These are phyloP conservation scores for Hydnomerulius pinastri DNA, from an alignment of 768 basidiomycete genomes.

Conservation along the genomic window DNA sequence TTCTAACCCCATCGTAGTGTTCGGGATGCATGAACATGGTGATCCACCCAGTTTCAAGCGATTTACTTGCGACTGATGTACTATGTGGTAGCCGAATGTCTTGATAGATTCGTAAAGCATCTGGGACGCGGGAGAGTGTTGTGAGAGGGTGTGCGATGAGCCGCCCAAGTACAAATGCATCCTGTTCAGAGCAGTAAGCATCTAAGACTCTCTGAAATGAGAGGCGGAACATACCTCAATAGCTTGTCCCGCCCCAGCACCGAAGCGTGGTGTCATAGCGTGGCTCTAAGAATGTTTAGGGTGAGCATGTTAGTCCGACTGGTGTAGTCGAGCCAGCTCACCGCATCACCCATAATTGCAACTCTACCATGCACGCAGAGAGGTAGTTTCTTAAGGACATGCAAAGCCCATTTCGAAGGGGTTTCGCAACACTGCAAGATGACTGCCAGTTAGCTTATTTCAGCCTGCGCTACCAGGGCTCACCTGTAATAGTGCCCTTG, in stretches of 20 bases:
- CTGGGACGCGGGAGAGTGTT: not conserved
- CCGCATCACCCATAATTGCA: constrained; percentile 53
- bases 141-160: constrained; percentile 23
- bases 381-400: constrained; percentile 42
- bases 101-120: constrained; percentile 19
- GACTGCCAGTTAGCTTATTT: not conserved
- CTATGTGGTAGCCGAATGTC: constrained; percentile 19
- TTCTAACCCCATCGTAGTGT: constrained; percentile 23
- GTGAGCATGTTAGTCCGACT: not conserved
- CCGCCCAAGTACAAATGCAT: constrained; percentile 24
- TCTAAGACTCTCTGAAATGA: not conserved
- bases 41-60: constrained; percentile 21
- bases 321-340: constrained; percentile 16
- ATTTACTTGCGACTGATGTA: constrained; percentile 10
- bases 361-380: constrained; percentile 42
- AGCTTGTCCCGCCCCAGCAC: constrained; percentile 28
- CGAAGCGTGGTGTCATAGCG: constrained; percentile 27
- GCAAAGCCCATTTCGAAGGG: constrained; percentile 47
- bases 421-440: constrained; percentile 34
- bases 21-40: constrained; percentile 17
- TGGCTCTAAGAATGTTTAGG: constrained; percentile 14
- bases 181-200: constrained; percentile 10
- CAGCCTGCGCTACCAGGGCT: not conserved
- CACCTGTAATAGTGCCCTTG: constrained; percentile 31
- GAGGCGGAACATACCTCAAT: constrained; percentile 17